Evolutionary conservation across 805 yeast species (phyloP).

Genomic region (Cyberlindnera samutprakarnensis): DNA sequence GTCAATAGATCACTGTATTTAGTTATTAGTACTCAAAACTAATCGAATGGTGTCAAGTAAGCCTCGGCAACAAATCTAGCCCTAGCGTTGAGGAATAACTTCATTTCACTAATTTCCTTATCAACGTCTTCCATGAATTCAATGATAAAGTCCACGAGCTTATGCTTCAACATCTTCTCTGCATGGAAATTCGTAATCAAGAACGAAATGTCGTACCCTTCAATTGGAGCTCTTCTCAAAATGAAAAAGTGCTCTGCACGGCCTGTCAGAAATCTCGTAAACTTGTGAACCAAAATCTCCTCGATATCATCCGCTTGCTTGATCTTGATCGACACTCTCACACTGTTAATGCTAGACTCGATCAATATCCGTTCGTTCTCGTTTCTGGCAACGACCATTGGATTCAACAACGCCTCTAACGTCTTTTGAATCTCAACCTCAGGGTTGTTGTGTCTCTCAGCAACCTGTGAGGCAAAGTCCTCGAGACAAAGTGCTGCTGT

Average conservation of each 20-base stretch:
- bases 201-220: constrained; percentile 90
- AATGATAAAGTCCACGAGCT: constrained; percentile 91
- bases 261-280: constrained; percentile 86
- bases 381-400: constrained; percentile 85
- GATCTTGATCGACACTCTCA: constrained; percentile 83
- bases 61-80: constrained; percentile 98
- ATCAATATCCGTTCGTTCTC: constrained; percentile 89
- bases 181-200: constrained; percentile 91
- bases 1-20: too few relatives aligned
- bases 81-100: constrained; percentile 90
- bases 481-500: constrained; percentile 91
- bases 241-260: constrained; percentile 94
- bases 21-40: not conserved
- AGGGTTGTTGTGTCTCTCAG: constrained; percentile 95
- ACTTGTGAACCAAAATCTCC: constrained; percentile 87
- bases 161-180: constrained; percentile 90
- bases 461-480: constrained; percentile 91
- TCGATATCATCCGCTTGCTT: constrained; percentile 98
- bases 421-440: constrained; percentile 86
- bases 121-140: constrained; percentile 99
- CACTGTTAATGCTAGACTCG: constrained; percentile 90
- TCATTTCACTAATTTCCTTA: constrained; percentile 97
- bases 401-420: constrained; percentile 78
- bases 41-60: constrained; percentile 83
- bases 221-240: constrained; percentile 82